Base-by-base conservation (phyloP, 2,329 filamentous ascomycete genomes). In the Chrysoporthe puriensis region DNA sequence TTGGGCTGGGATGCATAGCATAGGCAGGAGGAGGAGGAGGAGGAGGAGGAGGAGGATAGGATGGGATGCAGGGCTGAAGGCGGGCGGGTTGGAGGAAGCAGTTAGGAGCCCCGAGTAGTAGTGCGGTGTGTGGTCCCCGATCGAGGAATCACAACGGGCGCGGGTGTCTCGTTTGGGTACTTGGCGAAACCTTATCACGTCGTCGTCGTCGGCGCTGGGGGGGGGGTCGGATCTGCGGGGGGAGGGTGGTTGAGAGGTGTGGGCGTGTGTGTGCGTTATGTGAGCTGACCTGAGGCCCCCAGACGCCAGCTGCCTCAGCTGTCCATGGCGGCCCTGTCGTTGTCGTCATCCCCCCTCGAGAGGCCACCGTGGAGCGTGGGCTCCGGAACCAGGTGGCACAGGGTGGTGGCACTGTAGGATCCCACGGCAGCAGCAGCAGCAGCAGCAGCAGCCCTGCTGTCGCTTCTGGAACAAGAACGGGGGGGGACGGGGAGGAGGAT, bases 141-240 rank as follows among this genome's bases (percentile, higher is more conserved):
- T 57, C 34, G 54, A 57, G 54, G 32, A 36, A n/a, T 40, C 34
- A 34, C 16, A 32, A 57, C 32, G 54, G 36, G 34, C 34, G 54
- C 54, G 18, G 32, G 32, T 57, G 54, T 57, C 54, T n/a, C 40
- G 54, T 57, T 57, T 40, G 54, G 54, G 54, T 26, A 57, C 54
- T 57, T 57, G 54, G 54, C 54, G 54, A 57, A 57, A 57, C 54
- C 54, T 57, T n/a, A 57, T 36, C 32, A 57, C 26, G 26, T 57
- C 14, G 26, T 57, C 16, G 54, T 21, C 21, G 54, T 40, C 54
- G 32, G 40, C 32, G 18, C 16, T 34, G 4, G 54, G 2, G 5
- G 36, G 34, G 32, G 26, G 32, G 32, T 40, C 14, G 32, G 54
- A 34, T 57, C 18, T 18, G 54, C 54, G 34, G 54, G 34, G 32